A percentile compares a stretch with the other conserved stretches of the same genome.
These are phyloP conservation scores for Eucalyptus regnans DNA, from an alignment of 345 rosid genomes.

Conservation along the genomic window DNA sequence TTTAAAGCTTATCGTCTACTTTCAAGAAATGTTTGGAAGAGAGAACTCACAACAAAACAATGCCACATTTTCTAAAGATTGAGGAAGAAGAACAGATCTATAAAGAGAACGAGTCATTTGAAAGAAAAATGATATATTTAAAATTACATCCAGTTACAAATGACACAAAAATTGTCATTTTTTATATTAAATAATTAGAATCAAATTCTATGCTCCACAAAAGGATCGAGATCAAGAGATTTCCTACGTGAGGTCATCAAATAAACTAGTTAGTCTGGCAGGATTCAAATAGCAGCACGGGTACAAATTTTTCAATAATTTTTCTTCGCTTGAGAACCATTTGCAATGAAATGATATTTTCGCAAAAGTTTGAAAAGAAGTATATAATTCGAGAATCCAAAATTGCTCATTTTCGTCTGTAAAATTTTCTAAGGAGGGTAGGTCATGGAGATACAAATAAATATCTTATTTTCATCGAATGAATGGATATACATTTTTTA, in stretches of 20 bases:
- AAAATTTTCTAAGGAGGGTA: not conserved
- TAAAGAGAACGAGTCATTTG: not conserved
- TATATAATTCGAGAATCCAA: not conserved
- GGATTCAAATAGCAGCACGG: not conserved
- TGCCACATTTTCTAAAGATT: not conserved
- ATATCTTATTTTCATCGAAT: not conserved
- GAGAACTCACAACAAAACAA: not conserved
- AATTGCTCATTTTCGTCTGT: no score
- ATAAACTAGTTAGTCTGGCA: not conserved
- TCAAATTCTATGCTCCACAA: not conserved
- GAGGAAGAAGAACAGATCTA: rapidly evolving
- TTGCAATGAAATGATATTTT: not conserved
- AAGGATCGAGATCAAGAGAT: not conserved
- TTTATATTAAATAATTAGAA: no score
- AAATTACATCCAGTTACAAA: no score
- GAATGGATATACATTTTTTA: not conserved
- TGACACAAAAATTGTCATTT: not conserved
- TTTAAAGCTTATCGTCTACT: not conserved
- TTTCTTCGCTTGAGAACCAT: not conserved
- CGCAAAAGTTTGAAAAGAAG: rapidly evolving
- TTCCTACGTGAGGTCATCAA: not conserved
- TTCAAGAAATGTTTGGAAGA: not conserved
- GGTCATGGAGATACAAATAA: not conserved
- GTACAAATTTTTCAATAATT: not conserved
- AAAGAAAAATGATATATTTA: not conserved